Evolutionary conservation across 2,329 filamentous ascomycete species (phyloP).

Genomic region (Fusarium nodosum): DNA sequence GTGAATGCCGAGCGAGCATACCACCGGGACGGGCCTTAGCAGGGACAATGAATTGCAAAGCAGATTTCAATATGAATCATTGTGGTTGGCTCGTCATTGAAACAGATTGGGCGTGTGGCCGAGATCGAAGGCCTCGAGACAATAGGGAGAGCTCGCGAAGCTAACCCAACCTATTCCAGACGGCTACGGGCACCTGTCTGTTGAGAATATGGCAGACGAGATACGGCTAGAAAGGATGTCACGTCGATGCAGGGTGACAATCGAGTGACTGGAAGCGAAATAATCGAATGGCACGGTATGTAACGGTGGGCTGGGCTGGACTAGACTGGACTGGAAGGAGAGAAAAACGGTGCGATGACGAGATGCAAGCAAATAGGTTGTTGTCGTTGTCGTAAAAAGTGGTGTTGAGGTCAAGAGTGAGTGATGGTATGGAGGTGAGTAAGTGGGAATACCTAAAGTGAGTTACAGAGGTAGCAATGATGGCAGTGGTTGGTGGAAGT

Average conservation of each 20-base stretch:
- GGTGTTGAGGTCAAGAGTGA: conserved; percentile 41
- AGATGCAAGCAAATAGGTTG: conserved; percentile 38
- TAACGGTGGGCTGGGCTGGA: conserved; percentile 5
- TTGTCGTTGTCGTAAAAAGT: conserved; percentile 29
- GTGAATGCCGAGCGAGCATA: conserved; percentile 52
- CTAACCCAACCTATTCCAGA: conserved; percentile 52
- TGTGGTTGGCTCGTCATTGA: conserved; percentile 54
- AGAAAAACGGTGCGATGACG: conserved; percentile 18
- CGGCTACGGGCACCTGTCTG: conserved; percentile 45
- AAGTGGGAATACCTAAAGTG: conserved; percentile 12
- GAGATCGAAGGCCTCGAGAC: conserved; percentile 38
- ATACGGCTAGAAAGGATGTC: conserved; percentile 44
- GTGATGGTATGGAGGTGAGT: conserved; percentile 27
- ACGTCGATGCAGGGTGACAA: conserved; percentile 22
- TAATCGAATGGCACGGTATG: conserved; percentile 16
- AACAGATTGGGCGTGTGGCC: conserved; percentile 43
- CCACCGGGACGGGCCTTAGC: conserved; percentile 52
- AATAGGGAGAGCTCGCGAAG: conserved; percentile 38
- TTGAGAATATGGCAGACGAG: conserved; percentile 43
- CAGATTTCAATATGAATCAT: conserved; percentile 53
- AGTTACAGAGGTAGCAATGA: conserved; percentile 26
- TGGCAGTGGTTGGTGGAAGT: conserved; percentile 44
- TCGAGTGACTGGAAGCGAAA: conserved; percentile 19
- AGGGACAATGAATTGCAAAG: conserved; percentile 50
- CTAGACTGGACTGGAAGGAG: conserved; percentile 5